Base-by-base conservation (phyloP, 805 yeast species). In the Saccharomycopsis javanensis region DNA sequence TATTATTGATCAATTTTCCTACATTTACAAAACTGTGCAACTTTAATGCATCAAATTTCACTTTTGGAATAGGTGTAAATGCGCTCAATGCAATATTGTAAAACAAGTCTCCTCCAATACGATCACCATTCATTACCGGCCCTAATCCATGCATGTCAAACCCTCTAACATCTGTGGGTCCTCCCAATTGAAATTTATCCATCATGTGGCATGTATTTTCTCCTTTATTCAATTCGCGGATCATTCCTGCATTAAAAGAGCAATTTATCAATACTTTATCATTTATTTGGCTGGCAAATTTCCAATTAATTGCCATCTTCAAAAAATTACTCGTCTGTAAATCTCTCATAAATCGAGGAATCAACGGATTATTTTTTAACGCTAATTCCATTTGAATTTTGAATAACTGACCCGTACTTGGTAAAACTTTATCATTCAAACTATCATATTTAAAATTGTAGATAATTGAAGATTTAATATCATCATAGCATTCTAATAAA, bases 181-280 rank as follows among this genome's bases (percentile, higher is more conserved):
- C 97, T 16, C 97, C 96, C 50, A 87, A 74, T 65, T 83, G 88
- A 67, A 91, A 92, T 62, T 87, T 78, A 68, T 92, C 99, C 66
- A 84, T 78, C 31, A 84, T 66, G 64, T 86, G 91, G 1, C 58
- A 53, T 5, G 62, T 34, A 1, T 52, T 18, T 1, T 52, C 18
- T 33, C 55, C 63, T 10, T 62, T 54, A 23, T 64, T 64, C 27
- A 77, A 66, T 56, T 79, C 72, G 57, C 73, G 70, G 30, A 88
- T 72, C 56, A 75, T 73, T 4, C 96, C 96, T 42, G 79, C 71
- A 50, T 77, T 77, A 4, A 75, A 64, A 1, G 79, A 71, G 1
- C 79, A 61, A 53, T 78, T 79, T 31, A 88, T 81, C 46, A 81
- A 58, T 50, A 63, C 62, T 54, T 75, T 71, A 28, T 72, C 67